Conservation (phyloP, 805 yeast species). For the Saturnispora saitoi region DNA sequence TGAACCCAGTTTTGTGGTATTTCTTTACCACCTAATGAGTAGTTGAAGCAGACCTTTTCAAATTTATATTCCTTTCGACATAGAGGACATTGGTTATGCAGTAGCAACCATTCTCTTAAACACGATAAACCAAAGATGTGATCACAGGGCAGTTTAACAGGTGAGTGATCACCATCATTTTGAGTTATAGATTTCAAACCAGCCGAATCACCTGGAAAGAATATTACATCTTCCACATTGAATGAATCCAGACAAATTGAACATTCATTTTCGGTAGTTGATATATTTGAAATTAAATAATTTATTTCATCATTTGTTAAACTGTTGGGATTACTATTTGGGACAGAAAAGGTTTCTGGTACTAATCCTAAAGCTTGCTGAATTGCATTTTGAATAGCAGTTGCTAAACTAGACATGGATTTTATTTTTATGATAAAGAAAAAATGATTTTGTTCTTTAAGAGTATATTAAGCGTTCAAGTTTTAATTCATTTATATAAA, state of each 20-base stretch:
- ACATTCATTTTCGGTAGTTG: neutral
- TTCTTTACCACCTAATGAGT: neutral
- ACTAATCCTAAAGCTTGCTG: neutral
- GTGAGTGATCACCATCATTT: constrained; percentile 37
- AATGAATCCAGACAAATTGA: constrained; percentile 3
- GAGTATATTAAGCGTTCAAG: neutral
- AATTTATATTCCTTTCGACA: constrained; percentile 47
- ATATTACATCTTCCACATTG: constrained; percentile 6
- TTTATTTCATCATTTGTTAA: neutral
- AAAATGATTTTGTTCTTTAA: neutral
- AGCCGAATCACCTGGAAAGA: constrained; percentile 6
- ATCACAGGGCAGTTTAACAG: constrained; percentile 73
- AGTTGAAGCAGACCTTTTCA: neutral
- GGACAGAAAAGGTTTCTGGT: neutral
- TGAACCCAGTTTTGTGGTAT: neutral
- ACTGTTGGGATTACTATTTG: neutral
- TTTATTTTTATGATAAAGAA: neutral
- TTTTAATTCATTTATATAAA: neutral
- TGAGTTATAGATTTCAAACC: constrained; percentile 9
- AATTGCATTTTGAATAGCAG: neutral
- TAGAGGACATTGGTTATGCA: constrained; percentile 73
- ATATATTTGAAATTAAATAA: neutral
- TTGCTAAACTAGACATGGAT: neutral
- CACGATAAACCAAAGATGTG: constrained; percentile 84
- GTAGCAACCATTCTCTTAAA: constrained; percentile 70